Evolutionary conservation across 495 filamentous ascomycete species (phyloP).

Genomic region (Aspergillus nidulans): DNA sequence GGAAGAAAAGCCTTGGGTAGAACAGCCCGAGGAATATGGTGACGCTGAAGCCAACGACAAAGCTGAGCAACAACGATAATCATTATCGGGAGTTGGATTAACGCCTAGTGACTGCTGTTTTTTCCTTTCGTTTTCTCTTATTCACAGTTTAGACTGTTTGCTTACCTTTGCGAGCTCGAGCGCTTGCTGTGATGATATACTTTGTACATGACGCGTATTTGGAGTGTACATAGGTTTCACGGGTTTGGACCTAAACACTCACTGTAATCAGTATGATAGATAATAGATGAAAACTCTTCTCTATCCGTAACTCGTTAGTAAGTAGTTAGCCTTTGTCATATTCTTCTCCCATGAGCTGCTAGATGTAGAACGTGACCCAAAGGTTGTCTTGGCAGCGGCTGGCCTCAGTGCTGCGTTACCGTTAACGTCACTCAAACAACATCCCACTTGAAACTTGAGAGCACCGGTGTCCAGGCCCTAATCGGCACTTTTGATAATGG

Average conservation of each 20-base stretch:
- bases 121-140: conserved; percentile 3
- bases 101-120: not conserved
- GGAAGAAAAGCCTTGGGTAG: conserved; percentile 32
- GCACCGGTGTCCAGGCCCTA: not conserved
- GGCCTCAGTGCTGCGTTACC: not conserved
- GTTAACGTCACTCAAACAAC: not conserved
- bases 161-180: conserved; percentile 1
- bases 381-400: not conserved
- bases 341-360: not conserved
- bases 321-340: not conserved
- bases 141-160: not conserved
- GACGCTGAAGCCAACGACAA: conserved; percentile 7
- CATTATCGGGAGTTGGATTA: not conserved
- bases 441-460: not conserved
- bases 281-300: conserved; percentile 12
- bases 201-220: conserved; percentile 10
- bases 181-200: conserved; percentile 9
- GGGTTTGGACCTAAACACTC: not conserved
- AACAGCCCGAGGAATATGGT: conserved; percentile 25
- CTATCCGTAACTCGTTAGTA: not conserved
- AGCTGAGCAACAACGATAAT: conserved; percentile 8
- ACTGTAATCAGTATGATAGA: conserved; percentile 12
- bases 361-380: conserved; percentile 10
- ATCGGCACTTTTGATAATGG: conserved; percentile 7
- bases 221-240: not conserved